These are phyloP conservation scores for Podospora pseudoanserina DNA, from an alignment of 495 filamentous ascomycete species.

Conservation along the genomic window DNA sequence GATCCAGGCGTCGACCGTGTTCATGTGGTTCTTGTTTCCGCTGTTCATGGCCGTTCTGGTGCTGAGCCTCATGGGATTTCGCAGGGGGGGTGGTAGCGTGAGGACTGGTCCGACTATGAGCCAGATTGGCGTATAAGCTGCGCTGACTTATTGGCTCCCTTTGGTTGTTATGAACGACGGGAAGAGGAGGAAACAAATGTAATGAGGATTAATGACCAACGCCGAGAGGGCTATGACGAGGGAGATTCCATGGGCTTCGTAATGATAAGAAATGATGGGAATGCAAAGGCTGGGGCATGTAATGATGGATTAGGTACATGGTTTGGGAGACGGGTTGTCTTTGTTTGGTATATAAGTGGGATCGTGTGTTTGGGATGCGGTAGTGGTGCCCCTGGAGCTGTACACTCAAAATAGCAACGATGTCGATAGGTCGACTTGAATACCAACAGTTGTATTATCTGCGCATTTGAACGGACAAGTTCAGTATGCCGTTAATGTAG, in stretches of 20 bases:
- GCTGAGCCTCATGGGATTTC: conserved; percentile 35
- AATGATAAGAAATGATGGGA: neutral
- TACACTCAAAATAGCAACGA: neutral
- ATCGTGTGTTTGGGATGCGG: neutral
- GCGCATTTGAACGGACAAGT: no score
- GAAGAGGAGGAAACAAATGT: neutral
- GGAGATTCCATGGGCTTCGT: neutral
- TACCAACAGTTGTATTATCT: neutral
- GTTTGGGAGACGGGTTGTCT: neutral
- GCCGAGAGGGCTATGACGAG: neutral
- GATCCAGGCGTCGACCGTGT: conserved; percentile 47
- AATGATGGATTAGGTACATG: neutral
- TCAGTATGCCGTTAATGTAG: neutral
- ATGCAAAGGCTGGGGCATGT: neutral
- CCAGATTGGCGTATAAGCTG: conserved; percentile 42
- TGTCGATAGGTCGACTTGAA: neutral
- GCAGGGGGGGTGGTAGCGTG: conserved; percentile 42
- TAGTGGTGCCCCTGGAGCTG: neutral
- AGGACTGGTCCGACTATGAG: conserved; percentile 43
- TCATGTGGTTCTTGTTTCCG: conserved; percentile 50
- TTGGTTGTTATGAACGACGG: neutral
- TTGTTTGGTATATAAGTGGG: neutral
- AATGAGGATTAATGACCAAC: neutral
- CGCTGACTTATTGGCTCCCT: neutral
- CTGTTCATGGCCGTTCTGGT: conserved; percentile 33